phyloP scores from a whole-genome alignment of 2,329 filamentous ascomycete species.

The Didymella sp. region DNA sequence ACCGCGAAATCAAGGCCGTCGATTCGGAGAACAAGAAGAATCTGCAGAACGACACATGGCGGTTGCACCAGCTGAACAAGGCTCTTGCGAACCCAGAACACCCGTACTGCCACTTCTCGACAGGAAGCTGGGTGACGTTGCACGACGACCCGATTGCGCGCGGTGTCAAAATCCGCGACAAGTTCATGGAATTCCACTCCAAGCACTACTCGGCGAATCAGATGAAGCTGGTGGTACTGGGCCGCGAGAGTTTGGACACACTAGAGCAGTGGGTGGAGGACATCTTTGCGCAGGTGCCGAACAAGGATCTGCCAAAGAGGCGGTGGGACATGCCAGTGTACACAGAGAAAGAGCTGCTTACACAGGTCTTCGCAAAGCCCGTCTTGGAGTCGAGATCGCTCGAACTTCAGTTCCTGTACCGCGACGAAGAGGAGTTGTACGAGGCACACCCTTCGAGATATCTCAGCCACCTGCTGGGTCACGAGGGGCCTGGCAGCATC shows the following conservation, averaged over 20 bases:
- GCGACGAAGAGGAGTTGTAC: constrained; percentile 81
- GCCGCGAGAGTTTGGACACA: constrained; percentile 80
- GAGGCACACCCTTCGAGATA: constrained; percentile 85
- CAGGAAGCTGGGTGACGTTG: constrained; percentile 84
- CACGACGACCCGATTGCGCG: constrained; percentile 80
- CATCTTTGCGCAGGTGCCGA: constrained; percentile 79
- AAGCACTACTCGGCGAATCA: constrained; percentile 91
- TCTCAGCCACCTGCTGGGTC: constrained; percentile 86
- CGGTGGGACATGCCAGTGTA: constrained; percentile 71
- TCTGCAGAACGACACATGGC: constrained; percentile 87
- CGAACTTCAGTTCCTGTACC: constrained; percentile 81
- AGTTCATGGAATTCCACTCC: constrained; percentile 91
- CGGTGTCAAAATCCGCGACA: constrained; percentile 84
- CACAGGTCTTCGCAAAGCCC: constrained; percentile 85
- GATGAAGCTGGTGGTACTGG: constrained; percentile 90
- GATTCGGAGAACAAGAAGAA: constrained; percentile 99
- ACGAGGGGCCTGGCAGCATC: constrained; percentile 91
- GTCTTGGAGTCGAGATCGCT: constrained; percentile 86
- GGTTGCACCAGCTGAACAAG: constrained; percentile 86
- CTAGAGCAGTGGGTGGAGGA: constrained; percentile 84
- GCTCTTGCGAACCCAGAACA: constrained; percentile 86
- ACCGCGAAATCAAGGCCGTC: constrained; percentile 85
- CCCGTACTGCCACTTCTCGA: constrained; percentile 90
- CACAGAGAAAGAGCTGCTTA: constrained; percentile 66
- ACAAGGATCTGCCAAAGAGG: constrained; percentile 77